Evolutionary conservation across 2,329 filamentous ascomycete genomes (phyloP), one percentile per base, ranked within the genome.

Genomic region (Rhexocercosporidium sp.): DNA sequence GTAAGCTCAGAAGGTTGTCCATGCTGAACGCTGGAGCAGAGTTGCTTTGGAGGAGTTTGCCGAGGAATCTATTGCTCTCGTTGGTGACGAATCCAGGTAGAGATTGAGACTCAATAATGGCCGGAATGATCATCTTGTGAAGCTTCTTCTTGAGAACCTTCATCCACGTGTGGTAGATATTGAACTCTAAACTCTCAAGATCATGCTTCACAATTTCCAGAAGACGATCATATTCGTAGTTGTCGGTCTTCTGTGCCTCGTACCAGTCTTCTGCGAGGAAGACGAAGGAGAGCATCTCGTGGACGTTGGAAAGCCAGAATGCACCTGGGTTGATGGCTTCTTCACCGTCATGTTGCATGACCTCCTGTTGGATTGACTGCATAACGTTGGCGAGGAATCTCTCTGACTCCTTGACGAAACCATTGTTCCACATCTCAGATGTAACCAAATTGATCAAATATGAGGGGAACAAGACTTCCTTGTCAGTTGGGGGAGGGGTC

Each of bases 141-240:
- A 99, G 86, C 83, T 97, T 97, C 89, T 97, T 97, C 88, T 99
- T 99, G 77, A 99, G 84, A 66, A 97, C 93, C 86, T 99, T 99
- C 96, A 99, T 99, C 96, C 96, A 99, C 29, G 96, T 99, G 82
- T 99, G 96, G 82, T 99, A 99, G 76, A 99, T 99, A 84, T 99
- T 99, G 85, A 99, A 99, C 82, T 99, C 96, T 71, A 99, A 85
- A 81, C 93, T 97, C 83, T 99, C 96, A 61, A 99, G 85, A 79
- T 99, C 96, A 79, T 99, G 96, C 86, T 99, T 99, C 78, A 99
- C 96, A 79, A 99, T 98, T 81, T 99, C 96, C 75, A 99, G 84
- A 62, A 99, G 86, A 71, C 96, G 92, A 81, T 99, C 96, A 76
- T 99, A 99, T 83, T 99, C 96, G 79, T 97, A 98, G 79, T 98